Percentiles rank a stretch among this genome's conserved stretches.
These are phyloP conservation scores for Phytophthora vignae DNA, from an alignment of 352 stramenopile genomes.

Conservation along the genomic window DNA sequence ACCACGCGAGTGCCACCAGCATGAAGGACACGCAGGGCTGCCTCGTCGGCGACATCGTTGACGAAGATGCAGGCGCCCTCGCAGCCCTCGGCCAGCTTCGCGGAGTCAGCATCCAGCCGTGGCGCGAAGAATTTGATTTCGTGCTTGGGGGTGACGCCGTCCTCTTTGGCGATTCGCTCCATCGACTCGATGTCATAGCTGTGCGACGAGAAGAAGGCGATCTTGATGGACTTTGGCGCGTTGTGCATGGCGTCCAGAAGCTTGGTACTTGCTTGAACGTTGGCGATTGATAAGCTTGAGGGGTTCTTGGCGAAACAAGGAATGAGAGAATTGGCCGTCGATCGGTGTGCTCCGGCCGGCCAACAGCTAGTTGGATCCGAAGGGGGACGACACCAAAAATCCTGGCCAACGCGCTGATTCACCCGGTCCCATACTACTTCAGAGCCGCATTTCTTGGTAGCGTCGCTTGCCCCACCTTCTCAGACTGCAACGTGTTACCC, in stretches of 20 bases:
- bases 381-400: neutral
- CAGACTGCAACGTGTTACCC: constrained; percentile 3
- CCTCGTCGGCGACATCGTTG: constrained; percentile 78
- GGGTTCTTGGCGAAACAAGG: constrained; percentile 14
- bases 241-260: neutral
- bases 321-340: constrained; percentile 12
- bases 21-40: constrained; percentile 57
- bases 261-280: neutral
- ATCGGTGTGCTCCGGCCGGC: neutral
- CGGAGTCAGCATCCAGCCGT: constrained; percentile 57
- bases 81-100: constrained; percentile 56
- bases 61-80: constrained; percentile 85
- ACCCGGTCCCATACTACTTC: neutral
- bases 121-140: constrained; percentile 65
- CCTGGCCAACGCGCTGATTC: neutral
- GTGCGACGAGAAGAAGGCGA: constrained; percentile 80
- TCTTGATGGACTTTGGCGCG: constrained; percentile 46
- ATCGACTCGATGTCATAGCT: constrained; percentile 76
- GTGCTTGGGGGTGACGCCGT: constrained; percentile 49
- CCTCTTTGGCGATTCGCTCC: constrained; percentile 46
- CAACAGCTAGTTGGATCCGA: neutral
- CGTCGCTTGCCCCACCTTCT: neutral
- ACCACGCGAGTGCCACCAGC: constrained; percentile 62
- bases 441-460: constrained; percentile 3
- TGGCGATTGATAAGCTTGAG: neutral